Conservation (phyloP, 208 protist genomes). For the Trypanosoma mega region DNA sequence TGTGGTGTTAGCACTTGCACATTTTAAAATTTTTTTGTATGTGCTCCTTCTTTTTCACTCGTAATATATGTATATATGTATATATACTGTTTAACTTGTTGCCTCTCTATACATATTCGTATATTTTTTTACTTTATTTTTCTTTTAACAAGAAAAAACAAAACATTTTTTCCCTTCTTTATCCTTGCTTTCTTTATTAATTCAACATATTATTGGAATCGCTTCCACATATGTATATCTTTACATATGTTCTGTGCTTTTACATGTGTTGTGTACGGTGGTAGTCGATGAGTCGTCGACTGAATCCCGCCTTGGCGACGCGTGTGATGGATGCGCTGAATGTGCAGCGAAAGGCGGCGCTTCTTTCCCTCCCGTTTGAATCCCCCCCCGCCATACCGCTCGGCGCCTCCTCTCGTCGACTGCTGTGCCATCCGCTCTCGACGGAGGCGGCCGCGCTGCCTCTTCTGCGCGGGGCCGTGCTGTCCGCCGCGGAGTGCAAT, state of each 20-base stretch:
- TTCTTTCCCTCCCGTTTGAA: constrained; percentile 33
- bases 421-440: constrained; percentile 12
- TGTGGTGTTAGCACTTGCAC: background rate
- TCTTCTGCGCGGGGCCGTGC: constrained; percentile 39
- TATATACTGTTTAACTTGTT: constrained; percentile 3
- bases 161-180: too few species aligned
- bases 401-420: constrained; percentile 6
- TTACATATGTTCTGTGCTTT: too few species aligned
- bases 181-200: too few species aligned
- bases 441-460: constrained; percentile 27
- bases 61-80: background rate
- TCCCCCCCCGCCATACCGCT: background rate
- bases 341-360: constrained; percentile 25
- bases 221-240: too few species aligned
- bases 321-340: constrained; percentile 57
- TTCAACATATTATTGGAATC: too few species aligned
- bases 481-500: constrained; percentile 33
- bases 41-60: background rate
- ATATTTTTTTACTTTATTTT: background rate
- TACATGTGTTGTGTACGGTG: too few species aligned
- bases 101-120: too few species aligned
- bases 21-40: constrained; percentile 2
- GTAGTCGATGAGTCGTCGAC: constrained; percentile 30
- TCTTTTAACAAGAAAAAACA: background rate
- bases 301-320: constrained; percentile 29